Base-by-base conservation (phyloP, 2,329 filamentous ascomycete species). In the Fonsecaea erecta region DNA sequence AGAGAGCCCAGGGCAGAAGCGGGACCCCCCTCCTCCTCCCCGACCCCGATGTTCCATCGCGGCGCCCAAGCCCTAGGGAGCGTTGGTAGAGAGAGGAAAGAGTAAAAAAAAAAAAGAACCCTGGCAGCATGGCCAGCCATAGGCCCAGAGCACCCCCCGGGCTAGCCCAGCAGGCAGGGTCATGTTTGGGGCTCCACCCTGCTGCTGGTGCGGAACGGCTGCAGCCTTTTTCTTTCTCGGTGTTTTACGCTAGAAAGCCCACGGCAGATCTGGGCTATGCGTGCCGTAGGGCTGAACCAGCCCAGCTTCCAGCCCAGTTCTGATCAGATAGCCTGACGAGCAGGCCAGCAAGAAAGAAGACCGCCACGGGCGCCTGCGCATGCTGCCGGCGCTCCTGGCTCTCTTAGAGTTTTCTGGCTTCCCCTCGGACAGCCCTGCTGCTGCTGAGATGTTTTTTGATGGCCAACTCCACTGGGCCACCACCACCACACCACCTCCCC, bases 241-340 rank as follows among this genome's bases (percentile, higher is more conserved):
- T 46, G 18, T 62, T 52, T 62, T 34, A 40, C 59, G 59, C 59
- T 62, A 62, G 59, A 62, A 55, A 24, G 37, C 37, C 59, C 51
- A 62, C 52, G 37, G 51, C 59, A 37, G 51, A 62, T 48, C 59
- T 55, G 57, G 43, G 57, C 52, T 34, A 34, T 55, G 51, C 34
- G 59, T 62, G 24, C 35, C 52, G 59, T 62, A 62, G 59, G 59
- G 59, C 59, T 62, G 59, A 62, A 62, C 51, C 59, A 24, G 21
- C 43, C 43, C 43, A 48, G 43, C 28, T 18, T 48, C 18, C 43
- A 24, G 52, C 30, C 28, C 35, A 55, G 52, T 35, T 55, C 52
- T 55, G 43, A 48, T 48, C 43, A 24, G 43, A 48, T 48, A 24
- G 43, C 43, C 18, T 24, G 43, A 24, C 43, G 43, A 48, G 26